These are phyloP conservation scores for Miscanthus lutarioriparius DNA, from an alignment of 176 grass and related monocot genomes.

Conservation along the genomic window DNA sequence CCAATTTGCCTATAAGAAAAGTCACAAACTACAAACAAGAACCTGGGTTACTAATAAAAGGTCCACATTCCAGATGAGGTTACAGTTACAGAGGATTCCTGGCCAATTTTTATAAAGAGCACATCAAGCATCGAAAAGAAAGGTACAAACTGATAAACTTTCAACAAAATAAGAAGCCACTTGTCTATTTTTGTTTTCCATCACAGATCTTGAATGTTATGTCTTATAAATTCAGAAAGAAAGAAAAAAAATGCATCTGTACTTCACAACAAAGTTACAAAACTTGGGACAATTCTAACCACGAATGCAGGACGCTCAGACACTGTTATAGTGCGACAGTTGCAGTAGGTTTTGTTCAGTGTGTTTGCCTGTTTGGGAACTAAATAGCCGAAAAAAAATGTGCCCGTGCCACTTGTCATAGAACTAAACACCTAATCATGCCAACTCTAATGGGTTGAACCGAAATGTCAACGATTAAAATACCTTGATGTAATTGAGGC, in stretches of 20 bases:
- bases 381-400: not conserved
- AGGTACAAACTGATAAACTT: not conserved
- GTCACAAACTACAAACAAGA: not conserved
- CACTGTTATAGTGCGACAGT: not conserved
- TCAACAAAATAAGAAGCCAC: not conserved
- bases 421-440: not conserved
- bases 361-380: not conserved
- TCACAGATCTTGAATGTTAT: not conserved
- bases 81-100: not conserved
- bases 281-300: not conserved
- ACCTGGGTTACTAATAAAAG: not conserved
- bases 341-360: not conserved
- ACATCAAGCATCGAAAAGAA: not conserved
- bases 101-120: not conserved
- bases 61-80: not conserved
- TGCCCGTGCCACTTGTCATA: not conserved
- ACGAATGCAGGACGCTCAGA: not conserved
- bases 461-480: not conserved
- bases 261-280: not conserved
- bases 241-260: not conserved
- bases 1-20: not conserved
- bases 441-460: not conserved
- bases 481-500: conserved; percentile 91
- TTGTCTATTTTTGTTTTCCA: not conserved
- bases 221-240: not conserved